Percentiles rank a stretch among this genome's conserved stretches.
Evolutionary conservation across 2,329 filamentous ascomycete species (phyloP).

Genomic region (Neofusicoccum umdonicola): DNA sequence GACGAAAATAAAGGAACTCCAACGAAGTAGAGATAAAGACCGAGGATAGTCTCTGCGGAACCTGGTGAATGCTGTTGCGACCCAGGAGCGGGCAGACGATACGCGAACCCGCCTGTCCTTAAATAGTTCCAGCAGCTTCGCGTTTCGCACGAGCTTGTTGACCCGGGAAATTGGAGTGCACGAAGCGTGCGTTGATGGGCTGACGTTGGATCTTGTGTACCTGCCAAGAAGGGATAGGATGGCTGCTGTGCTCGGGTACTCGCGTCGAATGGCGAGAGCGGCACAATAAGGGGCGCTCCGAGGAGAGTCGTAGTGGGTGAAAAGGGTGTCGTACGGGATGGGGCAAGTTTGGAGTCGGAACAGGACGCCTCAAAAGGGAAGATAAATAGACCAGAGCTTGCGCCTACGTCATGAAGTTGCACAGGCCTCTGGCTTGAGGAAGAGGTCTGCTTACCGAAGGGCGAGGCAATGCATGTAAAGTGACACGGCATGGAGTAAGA

Average conservation of each 20-base stretch:
- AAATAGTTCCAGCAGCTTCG: background rate
- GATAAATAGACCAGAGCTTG: background rate
- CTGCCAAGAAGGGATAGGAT: background rate
- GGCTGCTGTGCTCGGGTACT: background rate
- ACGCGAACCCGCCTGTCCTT: background rate
- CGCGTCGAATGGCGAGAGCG: background rate
- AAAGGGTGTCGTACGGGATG: background rate
- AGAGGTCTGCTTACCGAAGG: background rate
- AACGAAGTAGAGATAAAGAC: too few relatives aligned
- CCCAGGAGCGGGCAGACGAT: background rate
- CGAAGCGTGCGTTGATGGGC: background rate
- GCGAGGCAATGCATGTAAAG: background rate
- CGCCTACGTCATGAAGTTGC: background rate
- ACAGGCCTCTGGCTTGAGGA: background rate
- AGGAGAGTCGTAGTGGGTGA: background rate
- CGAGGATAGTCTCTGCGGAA: too few relatives aligned
- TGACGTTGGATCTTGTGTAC: conserved; percentile 5
- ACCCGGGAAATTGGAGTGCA: background rate
- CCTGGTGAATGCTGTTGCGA: background rate
- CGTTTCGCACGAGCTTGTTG: background rate
- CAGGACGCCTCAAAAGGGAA: background rate
- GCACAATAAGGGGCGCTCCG: background rate
- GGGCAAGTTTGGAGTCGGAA: background rate
- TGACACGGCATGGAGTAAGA: background rate
- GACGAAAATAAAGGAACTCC: too few relatives aligned